Base-by-base conservation (phyloP, 2,329 filamentous ascomycete species). In the Phialophora expanda region DNA sequence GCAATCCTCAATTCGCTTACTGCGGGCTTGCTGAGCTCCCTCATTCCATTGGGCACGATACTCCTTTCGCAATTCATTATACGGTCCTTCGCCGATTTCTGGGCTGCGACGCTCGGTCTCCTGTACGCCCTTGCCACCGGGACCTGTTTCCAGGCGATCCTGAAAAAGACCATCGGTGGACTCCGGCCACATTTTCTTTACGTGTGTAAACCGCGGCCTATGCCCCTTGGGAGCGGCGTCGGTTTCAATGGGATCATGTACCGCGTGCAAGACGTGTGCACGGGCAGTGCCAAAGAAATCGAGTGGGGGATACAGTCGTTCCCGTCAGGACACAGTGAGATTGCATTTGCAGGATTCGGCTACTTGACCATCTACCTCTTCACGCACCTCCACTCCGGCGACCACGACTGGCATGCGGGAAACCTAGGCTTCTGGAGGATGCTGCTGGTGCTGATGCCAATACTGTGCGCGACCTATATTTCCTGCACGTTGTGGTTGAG, bases 281-380 rank as follows among this genome's bases (percentile, higher is more conserved):
- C 90, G 11, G 84, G 93, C 73, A 77, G 88, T 72, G 85, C 86
- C 66, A 89, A 91, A 75, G 82, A 82, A 1, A 83, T 96, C 3
- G 89, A 95, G 69, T 92, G 96, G 72, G 92, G 91, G 17, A 94
- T 91, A 89, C 87, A 92, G 50, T 91, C 88, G 24, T 96, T 95
- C 72, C 92, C 92, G 0, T 90, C 87, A 1, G 92, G 92, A 0
- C 92, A 96, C 77, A 89, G 86, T 12, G 91, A 88, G 66, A 93
- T 93, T 75, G 85, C 90, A 0, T 96, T 95, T 75, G 86, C 87
- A 3, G 92, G 92, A 0, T 81, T 96, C 9, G 91, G 91, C 2
- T 95, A 91, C 74, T 78, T 93, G 20, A 84, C 87, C 24, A 79
- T 91, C 28, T 92, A 90, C 75, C 79, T 92, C 30, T 87, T 88